Evolutionary conservation across 129 eudicot species (phyloP).

Genomic region (Flaveria brownii): DNA sequence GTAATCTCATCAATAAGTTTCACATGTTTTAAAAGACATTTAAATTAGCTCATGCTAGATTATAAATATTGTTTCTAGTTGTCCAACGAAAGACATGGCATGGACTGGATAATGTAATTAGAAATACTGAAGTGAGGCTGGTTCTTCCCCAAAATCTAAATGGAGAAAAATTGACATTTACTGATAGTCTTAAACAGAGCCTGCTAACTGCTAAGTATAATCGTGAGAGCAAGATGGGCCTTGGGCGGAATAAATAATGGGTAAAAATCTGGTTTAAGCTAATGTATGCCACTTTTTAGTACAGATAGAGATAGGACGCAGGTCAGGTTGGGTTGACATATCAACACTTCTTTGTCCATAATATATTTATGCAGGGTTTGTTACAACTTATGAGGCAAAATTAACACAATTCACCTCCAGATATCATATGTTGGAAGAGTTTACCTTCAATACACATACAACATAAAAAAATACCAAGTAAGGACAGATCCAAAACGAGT

Average conservation of each 20-base stretch:
- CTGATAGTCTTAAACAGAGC: background rate
- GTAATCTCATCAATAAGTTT: slow-evolving; percentile 1
- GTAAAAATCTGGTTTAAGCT: background rate
- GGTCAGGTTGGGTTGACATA: background rate
- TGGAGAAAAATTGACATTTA: background rate
- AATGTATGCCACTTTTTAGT: slow-evolving; percentile 4
- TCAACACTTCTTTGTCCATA: background rate
- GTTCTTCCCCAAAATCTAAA: background rate
- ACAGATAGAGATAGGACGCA: background rate
- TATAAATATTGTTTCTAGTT: slow-evolving; percentile 14
- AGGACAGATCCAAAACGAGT: slow-evolving; percentile 22
- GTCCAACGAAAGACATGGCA: slow-evolving; percentile 18
- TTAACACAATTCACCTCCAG: background rate
- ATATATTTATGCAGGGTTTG: background rate
- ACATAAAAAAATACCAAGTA: slow-evolving; percentile 2
- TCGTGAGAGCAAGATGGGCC: background rate
- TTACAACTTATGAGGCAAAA: background rate
- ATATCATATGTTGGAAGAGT: slow-evolving; percentile 2
- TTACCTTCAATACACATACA: background rate
- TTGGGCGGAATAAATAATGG: background rate
- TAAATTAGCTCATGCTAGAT: slow-evolving; percentile 1
- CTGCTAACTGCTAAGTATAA: background rate
- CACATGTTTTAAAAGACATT: background rate
- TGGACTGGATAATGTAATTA: slow-evolving; percentile 6
- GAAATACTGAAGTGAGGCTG: background rate